Conservation (phyloP, 2,329 filamentous ascomycete genomes). For the Keithomyces neogunnii region DNA sequence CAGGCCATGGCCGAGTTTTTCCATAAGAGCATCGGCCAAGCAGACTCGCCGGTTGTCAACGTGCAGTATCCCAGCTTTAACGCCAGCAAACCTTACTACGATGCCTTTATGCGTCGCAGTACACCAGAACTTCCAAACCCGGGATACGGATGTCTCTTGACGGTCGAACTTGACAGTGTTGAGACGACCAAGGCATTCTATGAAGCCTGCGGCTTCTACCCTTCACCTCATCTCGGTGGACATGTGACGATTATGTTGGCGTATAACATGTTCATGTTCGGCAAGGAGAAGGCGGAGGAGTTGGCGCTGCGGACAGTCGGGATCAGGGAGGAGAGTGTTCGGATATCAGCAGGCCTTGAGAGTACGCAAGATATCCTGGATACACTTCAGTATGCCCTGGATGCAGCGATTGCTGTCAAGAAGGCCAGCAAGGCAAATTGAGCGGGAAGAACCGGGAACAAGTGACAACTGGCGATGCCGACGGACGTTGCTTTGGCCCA, state of each 20-base stretch:
- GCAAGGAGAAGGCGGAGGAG: conserved; percentile 19
- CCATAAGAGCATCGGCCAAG: conserved; percentile 15
- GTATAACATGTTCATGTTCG: conserved; percentile 37
- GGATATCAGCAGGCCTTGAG: conserved; percentile 41
- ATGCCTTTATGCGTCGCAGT: conserved; percentile 26
- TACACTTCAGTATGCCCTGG: conserved; percentile 15
- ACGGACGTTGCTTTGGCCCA: no score
- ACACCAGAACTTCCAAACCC: conserved; percentile 37
- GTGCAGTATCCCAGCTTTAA: conserved; percentile 37
- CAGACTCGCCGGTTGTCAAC: conserved; percentile 25
- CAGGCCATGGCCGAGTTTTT: conserved; percentile 31
- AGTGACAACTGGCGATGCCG: no score
- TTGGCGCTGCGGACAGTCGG: conserved; percentile 28
- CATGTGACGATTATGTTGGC: conserved; percentile 40
- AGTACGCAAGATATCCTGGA: conserved; percentile 31
- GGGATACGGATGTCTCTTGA: conserved; percentile 47
- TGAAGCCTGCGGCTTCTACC: conserved; percentile 37
- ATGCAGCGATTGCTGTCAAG: conserved; percentile 10
- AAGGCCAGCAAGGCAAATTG: not conserved
- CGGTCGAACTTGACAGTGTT: conserved; percentile 38
- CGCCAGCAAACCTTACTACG: conserved; percentile 21
- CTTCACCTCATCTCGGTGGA: conserved; percentile 45
- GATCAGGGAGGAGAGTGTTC: conserved; percentile 30
- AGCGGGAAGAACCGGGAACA: not conserved
- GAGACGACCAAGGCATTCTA: conserved; percentile 37